Percentiles rank a stretch among this genome's conserved stretches.
phyloP scores from a whole-genome alignment of 352 stramenopile species.

The Globisporangium parvum region DNA sequence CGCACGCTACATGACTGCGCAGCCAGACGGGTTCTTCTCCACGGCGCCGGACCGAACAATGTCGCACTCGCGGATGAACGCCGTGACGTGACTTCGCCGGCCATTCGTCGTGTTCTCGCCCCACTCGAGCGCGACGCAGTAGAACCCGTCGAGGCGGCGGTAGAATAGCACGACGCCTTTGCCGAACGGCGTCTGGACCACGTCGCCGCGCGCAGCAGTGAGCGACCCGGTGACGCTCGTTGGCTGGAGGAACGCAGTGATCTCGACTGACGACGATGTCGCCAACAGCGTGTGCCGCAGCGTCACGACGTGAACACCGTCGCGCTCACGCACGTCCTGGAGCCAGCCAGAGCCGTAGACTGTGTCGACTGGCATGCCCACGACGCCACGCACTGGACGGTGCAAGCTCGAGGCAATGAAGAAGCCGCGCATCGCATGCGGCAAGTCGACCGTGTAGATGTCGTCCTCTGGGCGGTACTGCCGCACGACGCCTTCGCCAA shows the following conservation, averaged over 20 bases:
- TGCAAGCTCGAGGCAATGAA: conserved; percentile 30
- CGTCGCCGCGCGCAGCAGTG: conserved; percentile 63
- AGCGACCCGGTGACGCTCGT: conserved; percentile 42
- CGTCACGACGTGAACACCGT: conserved; percentile 68
- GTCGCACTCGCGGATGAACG: conserved; percentile 50
- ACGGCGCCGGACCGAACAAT: conserved; percentile 47
- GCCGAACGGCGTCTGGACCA: conserved; percentile 76
- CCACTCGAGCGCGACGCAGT: conserved; percentile 68
- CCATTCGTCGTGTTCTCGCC: conserved; percentile 17
- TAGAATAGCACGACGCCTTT: conserved; percentile 67
- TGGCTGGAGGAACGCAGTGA: conserved; percentile 60
- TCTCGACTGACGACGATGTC: conserved; percentile 21
- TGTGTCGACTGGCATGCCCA: conserved; percentile 64
- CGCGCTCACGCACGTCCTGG: conserved; percentile 41
- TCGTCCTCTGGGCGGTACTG: conserved; percentile 35
- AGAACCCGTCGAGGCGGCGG: conserved; percentile 52
- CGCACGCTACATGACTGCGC: conserved; percentile 57
- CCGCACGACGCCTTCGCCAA: conserved; percentile 58
- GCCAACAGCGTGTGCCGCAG: conserved; percentile 46
- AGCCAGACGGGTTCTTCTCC: conserved; percentile 56
- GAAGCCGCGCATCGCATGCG: conserved; percentile 32
- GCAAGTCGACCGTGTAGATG: conserved; percentile 55
- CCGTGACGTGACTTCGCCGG: conserved; percentile 45
- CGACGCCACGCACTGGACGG: conserved; percentile 38
- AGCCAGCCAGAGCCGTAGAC: conserved; percentile 63